Percentiles rank a stretch among this genome's conserved stretches.
phyloP scores from a whole-genome alignment of 2,329 filamentous ascomycete species.

The Diaporthe helianthi region DNA sequence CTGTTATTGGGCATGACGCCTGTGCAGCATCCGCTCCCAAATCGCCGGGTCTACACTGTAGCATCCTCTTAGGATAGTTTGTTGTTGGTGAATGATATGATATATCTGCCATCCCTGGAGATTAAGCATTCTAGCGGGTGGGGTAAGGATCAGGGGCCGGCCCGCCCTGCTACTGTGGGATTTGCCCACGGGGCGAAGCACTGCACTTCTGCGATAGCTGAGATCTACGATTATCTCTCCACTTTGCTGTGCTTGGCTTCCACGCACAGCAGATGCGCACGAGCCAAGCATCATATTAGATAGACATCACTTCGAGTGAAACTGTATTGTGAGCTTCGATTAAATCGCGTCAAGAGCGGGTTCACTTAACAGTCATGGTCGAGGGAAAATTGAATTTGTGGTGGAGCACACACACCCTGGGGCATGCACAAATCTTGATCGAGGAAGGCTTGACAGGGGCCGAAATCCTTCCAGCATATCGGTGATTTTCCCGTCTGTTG shows the following conservation, averaged over 20 bases:
- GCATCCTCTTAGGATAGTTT: constrained; percentile 16
- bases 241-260: neutral
- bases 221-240: neutral
- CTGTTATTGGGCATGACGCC: neutral
- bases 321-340: neutral
- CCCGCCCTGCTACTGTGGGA: neutral
- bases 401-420: too few relatives aligned
- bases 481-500: neutral
- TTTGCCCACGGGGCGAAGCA: neutral
- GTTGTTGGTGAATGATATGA: constrained; percentile 2
- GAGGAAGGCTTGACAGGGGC: neutral
- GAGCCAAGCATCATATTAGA: neutral
- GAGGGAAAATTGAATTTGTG: neutral
- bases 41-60: neutral
- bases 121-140: constrained; percentile 21
- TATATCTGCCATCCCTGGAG: constrained; percentile 6
- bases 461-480: neutral
- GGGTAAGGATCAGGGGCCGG: constrained; percentile 6
- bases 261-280: neutral
- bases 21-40: neutral
- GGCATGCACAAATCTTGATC: neutral
- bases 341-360: neutral
- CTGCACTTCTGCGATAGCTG: neutral
- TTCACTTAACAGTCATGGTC: too few relatives aligned
- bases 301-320: neutral